These are phyloP conservation scores for Colletotrichum godetiae DNA, from an alignment of 2,329 filamentous ascomycete genomes.

Conservation along the genomic window DNA sequence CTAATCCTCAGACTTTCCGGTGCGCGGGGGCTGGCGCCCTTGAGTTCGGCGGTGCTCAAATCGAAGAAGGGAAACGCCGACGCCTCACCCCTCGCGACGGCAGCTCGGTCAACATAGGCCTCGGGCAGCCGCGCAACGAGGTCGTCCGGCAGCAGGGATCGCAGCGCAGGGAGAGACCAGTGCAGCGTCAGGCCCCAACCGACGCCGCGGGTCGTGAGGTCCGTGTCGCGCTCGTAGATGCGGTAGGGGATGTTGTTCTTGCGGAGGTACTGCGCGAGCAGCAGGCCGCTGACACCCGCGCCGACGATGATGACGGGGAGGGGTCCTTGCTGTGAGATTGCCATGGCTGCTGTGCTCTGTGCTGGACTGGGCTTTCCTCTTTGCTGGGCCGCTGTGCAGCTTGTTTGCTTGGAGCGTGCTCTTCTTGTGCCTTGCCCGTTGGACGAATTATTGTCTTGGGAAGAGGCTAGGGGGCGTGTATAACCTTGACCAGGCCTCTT, in stretches of 20 bases:
- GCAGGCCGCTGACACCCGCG: slow-evolving; percentile 50
- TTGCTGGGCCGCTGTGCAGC: neutral
- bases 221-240: slow-evolving; percentile 64
- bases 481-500: neutral
- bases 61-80: slow-evolving; percentile 68
- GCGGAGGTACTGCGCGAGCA: slow-evolving; percentile 49
- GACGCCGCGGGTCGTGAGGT: slow-evolving; percentile 57
- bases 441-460: neutral
- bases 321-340: slow-evolving; percentile 8
- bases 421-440: neutral
- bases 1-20: slow-evolving; percentile 58
- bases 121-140: slow-evolving; percentile 58
- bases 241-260: slow-evolving; percentile 52
- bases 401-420: neutral
- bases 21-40: slow-evolving; percentile 53
- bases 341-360: neutral
- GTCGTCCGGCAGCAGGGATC: slow-evolving; percentile 60
- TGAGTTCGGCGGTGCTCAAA: slow-evolving; percentile 58
- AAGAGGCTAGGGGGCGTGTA: neutral
- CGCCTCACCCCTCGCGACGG: slow-evolving; percentile 57
- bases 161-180: slow-evolving; percentile 67
- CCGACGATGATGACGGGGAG: slow-evolving; percentile 49
- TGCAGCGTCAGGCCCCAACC: slow-evolving; percentile 75
- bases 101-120: slow-evolving; percentile 64
- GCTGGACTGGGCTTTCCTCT: neutral